Conservation (phyloP, 2,329 filamentous ascomycete species). For the Pseudocercospora vitis region DNA sequence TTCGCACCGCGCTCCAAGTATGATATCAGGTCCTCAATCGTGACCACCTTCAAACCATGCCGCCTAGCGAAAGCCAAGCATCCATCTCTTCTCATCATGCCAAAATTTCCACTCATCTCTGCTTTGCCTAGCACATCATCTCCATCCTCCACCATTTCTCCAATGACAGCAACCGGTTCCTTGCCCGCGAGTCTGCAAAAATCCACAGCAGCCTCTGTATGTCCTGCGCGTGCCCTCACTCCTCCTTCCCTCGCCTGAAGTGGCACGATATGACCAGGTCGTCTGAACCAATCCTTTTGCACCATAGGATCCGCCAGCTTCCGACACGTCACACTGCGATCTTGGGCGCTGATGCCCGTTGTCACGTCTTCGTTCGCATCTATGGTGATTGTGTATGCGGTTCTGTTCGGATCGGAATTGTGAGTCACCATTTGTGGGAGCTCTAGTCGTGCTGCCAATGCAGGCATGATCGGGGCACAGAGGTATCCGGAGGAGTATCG, state of each 20-base stretch:
- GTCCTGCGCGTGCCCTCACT: conserved; percentile 74
- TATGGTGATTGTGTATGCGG: conserved; percentile 88
- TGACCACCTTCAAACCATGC: conserved; percentile 91
- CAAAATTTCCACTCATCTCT: conserved; percentile 62
- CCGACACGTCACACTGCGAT: conserved; percentile 79
- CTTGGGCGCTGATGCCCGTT: conserved; percentile 87
- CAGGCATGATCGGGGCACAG: conserved; percentile 77
- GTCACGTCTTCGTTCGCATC: conserved; percentile 73
- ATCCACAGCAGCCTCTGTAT: conserved; percentile 92
- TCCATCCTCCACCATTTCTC: conserved; percentile 87
- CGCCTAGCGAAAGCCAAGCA: conserved; percentile 83
- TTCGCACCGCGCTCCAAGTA: conserved; percentile 61
- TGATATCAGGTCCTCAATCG: conserved; percentile 83
- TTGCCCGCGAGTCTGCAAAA: conserved; percentile 84
- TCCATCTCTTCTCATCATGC: conserved; percentile 88
- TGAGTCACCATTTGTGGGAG: conserved; percentile 89
- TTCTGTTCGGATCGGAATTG: conserved; percentile 76
- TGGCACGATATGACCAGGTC: conserved; percentile 89
- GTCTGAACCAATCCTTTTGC: conserved; percentile 63
- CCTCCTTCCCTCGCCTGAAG: conserved; percentile 77
- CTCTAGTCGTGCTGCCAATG: conserved; percentile 67
- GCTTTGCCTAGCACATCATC: conserved; percentile 68
- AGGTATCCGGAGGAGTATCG: conserved; percentile 85
- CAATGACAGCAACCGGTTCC: conserved; percentile 75
- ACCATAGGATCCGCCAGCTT: conserved; percentile 68